Evolutionary conservation across 768 basidiomycete species (phyloP).

Genomic region (Leccinum boreale): DNA sequence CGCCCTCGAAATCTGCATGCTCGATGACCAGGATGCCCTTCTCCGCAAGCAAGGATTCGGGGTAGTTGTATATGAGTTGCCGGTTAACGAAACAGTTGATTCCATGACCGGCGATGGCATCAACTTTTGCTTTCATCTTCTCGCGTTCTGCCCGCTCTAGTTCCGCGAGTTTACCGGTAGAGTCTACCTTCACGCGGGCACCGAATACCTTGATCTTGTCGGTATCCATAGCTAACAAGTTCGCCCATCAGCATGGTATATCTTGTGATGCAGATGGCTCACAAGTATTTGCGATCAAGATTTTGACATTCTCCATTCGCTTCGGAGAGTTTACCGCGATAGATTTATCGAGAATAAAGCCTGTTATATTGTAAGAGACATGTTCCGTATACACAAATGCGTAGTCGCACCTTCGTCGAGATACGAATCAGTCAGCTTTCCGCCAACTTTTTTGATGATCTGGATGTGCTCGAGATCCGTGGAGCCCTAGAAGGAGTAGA

Average conservation of each 20-base stretch:
- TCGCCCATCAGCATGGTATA: background rate
- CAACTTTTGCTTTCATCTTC: conserved; percentile 99
- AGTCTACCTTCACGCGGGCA: conserved; percentile 91
- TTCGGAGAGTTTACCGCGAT: conserved; percentile 95
- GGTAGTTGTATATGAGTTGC: conserved; percentile 99
- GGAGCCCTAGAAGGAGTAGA: conserved; percentile 64
- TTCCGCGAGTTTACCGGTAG: conserved; percentile 95
- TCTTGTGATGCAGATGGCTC: conserved; percentile 26
- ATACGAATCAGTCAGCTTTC: conserved; percentile 97
- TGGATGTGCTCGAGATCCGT: conserved; percentile 98
- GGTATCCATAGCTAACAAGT: conserved; percentile 88
- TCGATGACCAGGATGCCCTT: conserved; percentile 95
- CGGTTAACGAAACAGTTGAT: conserved; percentile 98
- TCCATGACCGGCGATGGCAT: conserved; percentile 75
- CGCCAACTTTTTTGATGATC: conserved; percentile 99
- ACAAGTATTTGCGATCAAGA: conserved; percentile 98
- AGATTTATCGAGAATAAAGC: conserved; percentile 96
- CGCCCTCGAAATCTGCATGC: conserved; percentile 98
- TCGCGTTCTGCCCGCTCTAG: conserved; percentile 96
- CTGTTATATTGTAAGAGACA: conserved; percentile 35
- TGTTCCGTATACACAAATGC: background rate
- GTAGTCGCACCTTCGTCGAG: conserved; percentile 78
- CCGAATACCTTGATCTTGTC: conserved; percentile 99
- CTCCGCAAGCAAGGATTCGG: conserved; percentile 92
- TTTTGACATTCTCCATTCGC: conserved; percentile 90